phyloP scores from a whole-genome alignment of 129 eudicot species.

The Helichrysum umbraculigerum region DNA sequence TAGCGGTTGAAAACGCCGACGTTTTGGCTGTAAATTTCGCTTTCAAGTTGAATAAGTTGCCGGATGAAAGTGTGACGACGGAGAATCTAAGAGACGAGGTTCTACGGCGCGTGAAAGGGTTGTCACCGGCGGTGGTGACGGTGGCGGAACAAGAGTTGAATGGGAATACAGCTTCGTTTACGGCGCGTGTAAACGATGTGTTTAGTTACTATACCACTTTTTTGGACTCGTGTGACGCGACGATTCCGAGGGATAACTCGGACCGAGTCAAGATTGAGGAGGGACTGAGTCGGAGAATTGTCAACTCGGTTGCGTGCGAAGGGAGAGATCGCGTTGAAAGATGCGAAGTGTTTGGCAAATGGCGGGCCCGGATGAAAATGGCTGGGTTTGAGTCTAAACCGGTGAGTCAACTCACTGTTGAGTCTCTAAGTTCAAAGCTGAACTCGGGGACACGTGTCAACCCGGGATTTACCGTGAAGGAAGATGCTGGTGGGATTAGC shows the following conservation, averaged over 20 bases:
- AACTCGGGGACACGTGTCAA: slow-evolving; percentile 83
- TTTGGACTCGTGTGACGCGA: slow-evolving; percentile 71
- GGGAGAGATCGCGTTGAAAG: slow-evolving; percentile 95
- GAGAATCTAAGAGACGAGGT: slow-evolving; percentile 80
- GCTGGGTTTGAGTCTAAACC: slow-evolving; percentile 65
- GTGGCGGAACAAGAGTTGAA: slow-evolving; percentile 85
- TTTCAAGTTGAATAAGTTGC: slow-evolving; percentile 56
- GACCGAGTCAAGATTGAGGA: slow-evolving; percentile 76
- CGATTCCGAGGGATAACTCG: slow-evolving; percentile 43
- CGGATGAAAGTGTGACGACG: slow-evolving; percentile 92
- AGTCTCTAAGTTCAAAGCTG: slow-evolving; percentile 49
- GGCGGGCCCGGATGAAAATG: slow-evolving; percentile 98
- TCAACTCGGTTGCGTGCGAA: slow-evolving; percentile 91
- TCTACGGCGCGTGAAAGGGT: slow-evolving; percentile 70
- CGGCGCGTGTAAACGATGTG: slow-evolving; percentile 66
- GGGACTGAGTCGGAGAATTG: slow-evolving; percentile 75
- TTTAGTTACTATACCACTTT: slow-evolving; percentile 59
- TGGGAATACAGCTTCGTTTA: slow-evolving; percentile 68
- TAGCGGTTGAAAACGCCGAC: slow-evolving; percentile 49
- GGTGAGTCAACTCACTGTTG: slow-evolving; percentile 53
- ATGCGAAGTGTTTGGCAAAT: slow-evolving; percentile 93
- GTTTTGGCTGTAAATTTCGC: slow-evolving; percentile 81
- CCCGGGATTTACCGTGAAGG: slow-evolving; percentile 72
- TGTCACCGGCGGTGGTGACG: slow-evolving; percentile 71
- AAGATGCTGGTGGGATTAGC: slow-evolving; percentile 65